Conservation (phyloP, 495 filamentous ascomycete species). For the Aspergillus bridgeri region DNA sequence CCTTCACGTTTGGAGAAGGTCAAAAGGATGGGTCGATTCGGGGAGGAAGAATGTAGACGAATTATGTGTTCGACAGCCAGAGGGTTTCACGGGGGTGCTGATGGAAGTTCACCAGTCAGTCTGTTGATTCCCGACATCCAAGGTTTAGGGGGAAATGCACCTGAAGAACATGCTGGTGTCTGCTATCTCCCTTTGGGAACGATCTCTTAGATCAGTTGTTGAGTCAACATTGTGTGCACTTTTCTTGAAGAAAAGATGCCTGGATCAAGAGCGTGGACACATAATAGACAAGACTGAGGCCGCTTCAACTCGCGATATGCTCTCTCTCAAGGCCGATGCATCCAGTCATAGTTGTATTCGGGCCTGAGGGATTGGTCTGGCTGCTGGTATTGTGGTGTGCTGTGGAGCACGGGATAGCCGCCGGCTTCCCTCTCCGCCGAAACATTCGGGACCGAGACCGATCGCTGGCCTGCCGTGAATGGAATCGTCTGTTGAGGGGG, state of each 20-base stretch:
- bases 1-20: too few species aligned
- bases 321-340: conserved; percentile 10
- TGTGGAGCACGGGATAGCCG: conserved; percentile 13
- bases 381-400: conserved; percentile 15
- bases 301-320: not conserved
- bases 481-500: conserved; percentile 9
- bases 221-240: not conserved
- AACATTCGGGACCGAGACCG: conserved; percentile 15
- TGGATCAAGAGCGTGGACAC: not conserved
- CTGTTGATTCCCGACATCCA: too few species aligned
- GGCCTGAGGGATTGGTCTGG: conserved; percentile 6
- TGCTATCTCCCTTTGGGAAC: not conserved
- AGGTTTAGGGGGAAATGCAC: not conserved
- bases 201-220: not conserved
- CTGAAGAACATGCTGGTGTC: not conserved
- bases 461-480: conserved; percentile 10
- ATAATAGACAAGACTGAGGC: not conserved
- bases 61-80: not conserved
- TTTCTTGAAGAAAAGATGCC: not conserved
- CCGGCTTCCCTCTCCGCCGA: conserved; percentile 10
- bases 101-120: too few species aligned
- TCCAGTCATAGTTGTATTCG: conserved; percentile 21
- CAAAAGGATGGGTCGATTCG: not conserved
- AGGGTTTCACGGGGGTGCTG: not conserved
- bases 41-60: not conserved